phyloP scores from a whole-genome alignment of 768 basidiomycete species.

The Pulveroboletus sp. region DNA sequence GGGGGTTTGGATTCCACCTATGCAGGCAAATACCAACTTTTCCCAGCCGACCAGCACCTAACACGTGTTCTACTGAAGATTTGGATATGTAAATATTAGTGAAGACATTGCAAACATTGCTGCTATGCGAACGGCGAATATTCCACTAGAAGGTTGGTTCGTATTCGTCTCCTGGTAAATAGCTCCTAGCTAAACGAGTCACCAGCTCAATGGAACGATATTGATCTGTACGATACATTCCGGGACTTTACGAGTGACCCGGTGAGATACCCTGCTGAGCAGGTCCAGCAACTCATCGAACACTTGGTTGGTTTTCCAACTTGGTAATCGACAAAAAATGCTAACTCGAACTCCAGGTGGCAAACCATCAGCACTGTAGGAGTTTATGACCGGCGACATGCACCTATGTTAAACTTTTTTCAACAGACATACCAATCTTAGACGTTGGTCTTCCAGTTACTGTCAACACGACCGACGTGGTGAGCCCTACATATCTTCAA shows the following conservation, averaged over 20 bases:
- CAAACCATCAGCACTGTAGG: constrained; percentile 31
- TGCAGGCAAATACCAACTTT: constrained; percentile 41
- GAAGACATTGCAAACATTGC: constrained; percentile 55
- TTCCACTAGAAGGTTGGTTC: constrained; percentile 69
- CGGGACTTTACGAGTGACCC: constrained; percentile 73
- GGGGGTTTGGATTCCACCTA: constrained; percentile 79
- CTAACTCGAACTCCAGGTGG: constrained; percentile 19
- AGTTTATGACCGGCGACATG: neutral
- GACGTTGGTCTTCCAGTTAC: constrained; percentile 60
- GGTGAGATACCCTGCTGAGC: constrained; percentile 54
- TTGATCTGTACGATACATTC: constrained; percentile 67
- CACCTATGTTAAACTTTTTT: neutral
- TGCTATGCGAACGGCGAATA: constrained; percentile 61
- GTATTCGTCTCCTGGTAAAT: neutral
- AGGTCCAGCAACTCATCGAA: constrained; percentile 51
- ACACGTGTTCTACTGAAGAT: constrained; percentile 21
- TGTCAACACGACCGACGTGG: constrained; percentile 59
- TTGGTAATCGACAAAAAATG: neutral
- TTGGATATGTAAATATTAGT: constrained; percentile 51
- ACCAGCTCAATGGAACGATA: constrained; percentile 81
- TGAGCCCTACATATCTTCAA: constrained; percentile 35
- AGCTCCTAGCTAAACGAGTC: neutral
- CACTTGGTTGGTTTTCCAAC: constrained; percentile 46
- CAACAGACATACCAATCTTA: constrained; percentile 64
- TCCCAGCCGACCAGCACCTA: neutral